Conservation (phyloP, 1,284 basidiomycete genomes). For the Vanrija sp. region DNA sequence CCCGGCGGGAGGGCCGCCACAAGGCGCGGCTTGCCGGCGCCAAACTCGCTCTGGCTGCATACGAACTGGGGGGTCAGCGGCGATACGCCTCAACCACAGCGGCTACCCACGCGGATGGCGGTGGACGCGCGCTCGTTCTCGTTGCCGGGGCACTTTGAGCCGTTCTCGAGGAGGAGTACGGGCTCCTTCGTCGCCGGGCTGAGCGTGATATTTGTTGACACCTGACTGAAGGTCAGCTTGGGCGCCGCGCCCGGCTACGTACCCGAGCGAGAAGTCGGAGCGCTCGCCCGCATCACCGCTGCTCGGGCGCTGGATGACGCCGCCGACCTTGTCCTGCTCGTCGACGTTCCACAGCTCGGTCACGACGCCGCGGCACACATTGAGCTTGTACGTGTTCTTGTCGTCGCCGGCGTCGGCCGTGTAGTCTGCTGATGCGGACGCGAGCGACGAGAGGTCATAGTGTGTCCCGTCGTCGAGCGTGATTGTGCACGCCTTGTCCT, state of each 20-base stretch:
- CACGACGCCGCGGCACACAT: conserved; percentile 45
- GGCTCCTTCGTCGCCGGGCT: conserved; percentile 39
- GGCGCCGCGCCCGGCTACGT: conserved; percentile 13
- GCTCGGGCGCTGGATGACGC: conserved; percentile 27
- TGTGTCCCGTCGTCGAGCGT: conserved; percentile 44
- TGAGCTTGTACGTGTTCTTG: conserved; percentile 36
- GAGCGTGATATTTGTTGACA: conserved; percentile 31
- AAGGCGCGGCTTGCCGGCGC: conserved; percentile 37
- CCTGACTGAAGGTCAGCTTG: conserved; percentile 8
- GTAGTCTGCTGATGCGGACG: conserved; percentile 35
- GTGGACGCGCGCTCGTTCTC: conserved; percentile 32
- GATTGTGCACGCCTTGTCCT: conserved; percentile 32
- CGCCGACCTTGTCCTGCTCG: conserved; percentile 39
- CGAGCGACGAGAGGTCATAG: conserved; percentile 42
- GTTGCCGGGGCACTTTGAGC: conserved; percentile 36
- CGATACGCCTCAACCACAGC: neutral
- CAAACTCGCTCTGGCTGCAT: conserved; percentile 39
- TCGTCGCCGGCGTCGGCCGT: conserved; percentile 22
- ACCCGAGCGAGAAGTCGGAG: conserved; percentile 39
- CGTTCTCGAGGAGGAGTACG: conserved; percentile 35
- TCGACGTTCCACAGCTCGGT: conserved; percentile 43
- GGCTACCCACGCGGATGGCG: conserved; percentile 31
- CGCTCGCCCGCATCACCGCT: conserved; percentile 24
- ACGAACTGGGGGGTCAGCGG: conserved; percentile 31
- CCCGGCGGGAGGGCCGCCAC: conserved; percentile 41